Percentiles rank a stretch among this genome's conserved stretches.
Conservation (phyloP, 1,284 basidiomycete species). For the Pseudozyma hubeiensis region DNA sequence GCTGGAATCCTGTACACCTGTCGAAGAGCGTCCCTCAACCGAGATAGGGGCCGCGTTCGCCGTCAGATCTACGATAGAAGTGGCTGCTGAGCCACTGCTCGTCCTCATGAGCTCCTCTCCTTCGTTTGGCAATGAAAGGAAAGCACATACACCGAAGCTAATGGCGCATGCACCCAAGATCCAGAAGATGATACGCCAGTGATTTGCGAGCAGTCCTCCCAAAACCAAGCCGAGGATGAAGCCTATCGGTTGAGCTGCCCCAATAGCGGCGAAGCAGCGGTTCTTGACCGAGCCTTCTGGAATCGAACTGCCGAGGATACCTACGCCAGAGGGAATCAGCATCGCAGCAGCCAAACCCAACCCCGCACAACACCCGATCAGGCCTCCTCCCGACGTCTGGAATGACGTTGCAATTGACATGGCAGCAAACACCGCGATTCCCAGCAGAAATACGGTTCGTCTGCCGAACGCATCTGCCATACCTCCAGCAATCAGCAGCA, state of each 20-base stretch:
- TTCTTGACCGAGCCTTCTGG: slow-evolving; percentile 67
- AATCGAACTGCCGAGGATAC: slow-evolving; percentile 64
- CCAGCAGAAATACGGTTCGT: slow-evolving; percentile 71
- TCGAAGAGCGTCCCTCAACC: slow-evolving; percentile 10
- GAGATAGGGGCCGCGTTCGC: slow-evolving; percentile 2
- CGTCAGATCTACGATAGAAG: slow-evolving; percentile 17
- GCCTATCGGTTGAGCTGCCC: slow-evolving; percentile 80
- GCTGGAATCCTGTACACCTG: slow-evolving; percentile 1
- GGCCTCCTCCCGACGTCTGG: slow-evolving; percentile 58
- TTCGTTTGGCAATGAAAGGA: slow-evolving; percentile 70
- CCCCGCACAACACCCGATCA: slow-evolving; percentile 64
- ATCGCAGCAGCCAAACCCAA: slow-evolving; percentile 54
- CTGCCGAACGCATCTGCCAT: slow-evolving; percentile 71
- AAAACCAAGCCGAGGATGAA: slow-evolving; percentile 74
- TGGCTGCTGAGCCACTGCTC: slow-evolving; percentile 7
- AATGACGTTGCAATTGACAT: slow-evolving; percentile 66
- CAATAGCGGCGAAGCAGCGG: slow-evolving; percentile 64
- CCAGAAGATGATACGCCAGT: slow-evolving; percentile 78
- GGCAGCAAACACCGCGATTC: slow-evolving; percentile 63
- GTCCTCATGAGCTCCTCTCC: slow-evolving; percentile 39
- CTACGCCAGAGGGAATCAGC: slow-evolving; percentile 54
- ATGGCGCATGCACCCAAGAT: slow-evolving; percentile 74
- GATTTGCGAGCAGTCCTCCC: slow-evolving; percentile 75
- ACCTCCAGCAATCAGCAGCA: slow-evolving; percentile 69
- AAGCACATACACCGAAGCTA: slow-evolving; percentile 72